A percentile compares a stretch with the other conserved stretches of the same genome.
Evolutionary conservation across 2,329 filamentous ascomycete species (phyloP).

Genomic region (Aspergillus spinulosporus): DNA sequence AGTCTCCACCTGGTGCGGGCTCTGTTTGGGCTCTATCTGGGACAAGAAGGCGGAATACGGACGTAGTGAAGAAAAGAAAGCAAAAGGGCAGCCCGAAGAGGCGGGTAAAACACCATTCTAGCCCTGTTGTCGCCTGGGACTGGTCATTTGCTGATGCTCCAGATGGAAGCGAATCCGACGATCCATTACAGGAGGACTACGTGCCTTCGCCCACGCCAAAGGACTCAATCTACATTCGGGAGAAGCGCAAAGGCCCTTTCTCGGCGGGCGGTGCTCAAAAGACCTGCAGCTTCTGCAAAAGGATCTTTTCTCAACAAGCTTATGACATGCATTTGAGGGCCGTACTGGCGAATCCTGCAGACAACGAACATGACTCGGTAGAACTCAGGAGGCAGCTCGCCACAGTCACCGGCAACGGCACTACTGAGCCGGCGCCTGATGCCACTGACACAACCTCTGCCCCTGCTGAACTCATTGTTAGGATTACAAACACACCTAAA

Average conservation of each 20-base stretch:
- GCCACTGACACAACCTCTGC: background rate
- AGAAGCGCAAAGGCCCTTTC: constrained; percentile 18
- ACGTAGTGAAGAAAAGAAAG: constrained; percentile 24
- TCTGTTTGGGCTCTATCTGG: constrained; percentile 42
- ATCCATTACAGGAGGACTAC: constrained; percentile 41
- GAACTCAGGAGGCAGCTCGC: constrained; percentile 11
- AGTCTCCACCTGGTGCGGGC: constrained; percentile 37
- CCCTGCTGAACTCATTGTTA: background rate
- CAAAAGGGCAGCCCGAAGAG: constrained; percentile 23
- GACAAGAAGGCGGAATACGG: constrained; percentile 26
- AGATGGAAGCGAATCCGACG: constrained; percentile 45
- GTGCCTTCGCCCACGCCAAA: constrained; percentile 35
- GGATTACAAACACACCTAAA: constrained; percentile 5
- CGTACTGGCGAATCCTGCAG: constrained; percentile 10
- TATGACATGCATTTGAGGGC: constrained; percentile 17
- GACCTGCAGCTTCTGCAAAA: constrained; percentile 17
- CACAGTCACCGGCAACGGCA: constrained; percentile 7
- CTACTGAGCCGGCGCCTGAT: constrained; percentile 8
- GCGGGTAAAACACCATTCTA: constrained; percentile 30
- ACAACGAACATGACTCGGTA: constrained; percentile 17
- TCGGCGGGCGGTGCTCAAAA: constrained; percentile 10
- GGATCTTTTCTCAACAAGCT: constrained; percentile 13
- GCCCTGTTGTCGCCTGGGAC: constrained; percentile 31
- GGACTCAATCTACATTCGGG: constrained; percentile 23
- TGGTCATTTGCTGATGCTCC: constrained; percentile 39